Evolutionary conservation across 148 eudicot species (phyloP), one percentile per base, ranked within the genome.

Genomic region (Salicornia ramosissima): DNA sequence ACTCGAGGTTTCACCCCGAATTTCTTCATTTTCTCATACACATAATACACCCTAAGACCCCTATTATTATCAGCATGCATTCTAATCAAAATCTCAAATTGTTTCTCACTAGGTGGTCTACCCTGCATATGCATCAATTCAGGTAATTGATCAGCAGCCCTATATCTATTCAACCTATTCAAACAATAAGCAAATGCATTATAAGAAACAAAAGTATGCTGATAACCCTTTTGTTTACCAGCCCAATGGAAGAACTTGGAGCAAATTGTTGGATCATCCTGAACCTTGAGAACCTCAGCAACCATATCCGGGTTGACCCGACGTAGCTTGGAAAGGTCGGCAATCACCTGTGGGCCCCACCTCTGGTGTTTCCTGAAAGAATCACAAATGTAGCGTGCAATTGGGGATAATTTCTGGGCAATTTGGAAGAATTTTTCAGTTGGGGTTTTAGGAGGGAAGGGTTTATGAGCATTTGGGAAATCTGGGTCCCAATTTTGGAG

Each of bases 171-270:
- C 64, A 76, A 77, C 40, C 96, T 76, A 54, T 88, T 90, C 85
- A 93, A 76, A 47, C 88, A 89, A 80, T 90, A 88, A 29, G 89
- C 81, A 77, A 86, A 88, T 1, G 98, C 98, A 79, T 94, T 90
- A 52, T 94, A 94, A 67, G 91, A 83, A 63, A 81, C 81, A 50
- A 77, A 94, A 77, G 79, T 91, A 68, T 94, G 98, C 54, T 75
- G 79, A 68, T 84, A 93, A 10, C 98, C 96, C 78, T 90, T 93
- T 71, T 93, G 98, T 79, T 90, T 90, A 79, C 98, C 96, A 69
- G 98, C 96, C 98, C 98, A 93, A 64, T 88, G 86, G 60, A 93
- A 93, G 82, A 93, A 88, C 86, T 85, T 90, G 53, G 98, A 80
- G 11, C 89, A 79, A 25, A 85, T 22, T 36, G 70, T 58, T 0